Evolutionary conservation across 441 rosid genomes (phyloP), one percentile per base, ranked within the genome.

Genomic region (Daphne laureola): DNA sequence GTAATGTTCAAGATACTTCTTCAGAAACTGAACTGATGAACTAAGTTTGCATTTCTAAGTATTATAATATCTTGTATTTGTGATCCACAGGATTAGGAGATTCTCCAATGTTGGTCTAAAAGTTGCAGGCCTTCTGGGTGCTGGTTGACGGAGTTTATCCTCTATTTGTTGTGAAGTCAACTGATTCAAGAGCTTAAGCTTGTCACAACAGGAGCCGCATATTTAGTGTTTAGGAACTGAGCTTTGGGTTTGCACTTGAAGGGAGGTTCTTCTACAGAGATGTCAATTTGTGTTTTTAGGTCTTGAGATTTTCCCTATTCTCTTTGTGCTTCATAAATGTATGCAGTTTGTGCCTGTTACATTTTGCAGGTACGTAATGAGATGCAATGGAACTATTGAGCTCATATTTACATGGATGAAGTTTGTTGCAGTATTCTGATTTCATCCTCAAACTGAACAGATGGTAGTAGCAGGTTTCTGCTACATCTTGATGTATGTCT

Each of bases 301-400:
- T 68, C 59, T 54, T 71, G 49, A 59, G 67, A 62, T 60, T 59
- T 69, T 78, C 61, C 69, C 63, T 63, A 65, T 55, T 63, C 71
- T 51, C 44, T 58, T 72, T 68, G 75, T 70, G 60, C 66, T 71
- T 75, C 70, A 68, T 82, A 66, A 80, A 71, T 73, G 57, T 65
- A 72, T 57, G 63, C 67, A 50, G 59, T 68, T 72, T 73, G 56
- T 76, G 70, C 73, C 73, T 70, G 77, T 68, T 60, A 69, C 77
- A 72, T 75, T 70, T 76, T 86, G 90, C 93, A 86, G 97, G 95
- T 77, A 51, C 75, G 1, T 31, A 31, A 51, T 73, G 67, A 62
- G 71, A 75, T 48, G 42, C 64, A 66, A 61, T 68, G 78, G 75
- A 73, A 74, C 73, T 75, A 58, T 61, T 78, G 68, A 75, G 84